Percentiles rank a stretch among this genome's conserved stretches.
Evolutionary conservation across 2,329 filamentous ascomycete species (phyloP).

Genomic region (Talaromyces sp.): DNA sequence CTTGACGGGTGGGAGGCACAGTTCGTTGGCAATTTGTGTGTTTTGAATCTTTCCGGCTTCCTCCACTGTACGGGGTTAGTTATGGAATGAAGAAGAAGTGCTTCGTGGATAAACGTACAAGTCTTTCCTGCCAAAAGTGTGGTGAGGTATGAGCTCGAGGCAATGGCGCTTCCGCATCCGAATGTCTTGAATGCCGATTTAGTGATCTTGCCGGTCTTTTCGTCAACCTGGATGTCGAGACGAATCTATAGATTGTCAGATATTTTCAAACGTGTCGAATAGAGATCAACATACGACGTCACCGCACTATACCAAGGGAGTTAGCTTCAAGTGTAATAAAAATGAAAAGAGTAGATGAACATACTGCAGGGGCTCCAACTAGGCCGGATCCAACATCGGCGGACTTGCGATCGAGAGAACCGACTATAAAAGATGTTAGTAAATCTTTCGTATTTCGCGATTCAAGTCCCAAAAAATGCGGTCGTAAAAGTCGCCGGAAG

Average conservation of each 20-base stretch:
- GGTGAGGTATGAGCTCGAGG: constrained; percentile 88
- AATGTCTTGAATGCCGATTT: constrained; percentile 99
- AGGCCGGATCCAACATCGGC: constrained; percentile 59
- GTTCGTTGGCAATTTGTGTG: constrained; percentile 95
- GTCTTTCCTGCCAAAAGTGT: constrained; percentile 51
- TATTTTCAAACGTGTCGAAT: background rate
- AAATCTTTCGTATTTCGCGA: background rate
- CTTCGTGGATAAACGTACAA: background rate
- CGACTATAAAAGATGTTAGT: background rate
- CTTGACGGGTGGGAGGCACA: constrained; percentile 84
- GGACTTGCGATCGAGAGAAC: constrained; percentile 8
- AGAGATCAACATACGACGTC: constrained; percentile 53
- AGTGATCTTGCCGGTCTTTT: constrained; percentile 77
- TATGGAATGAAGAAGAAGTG: background rate
- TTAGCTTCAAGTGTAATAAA: background rate
- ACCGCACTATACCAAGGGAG: constrained; percentile 50
- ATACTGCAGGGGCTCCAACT: constrained; percentile 71
- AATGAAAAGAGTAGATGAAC: background rate
- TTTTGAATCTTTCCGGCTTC: constrained; percentile 91
- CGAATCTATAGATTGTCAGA: constrained; percentile 55
- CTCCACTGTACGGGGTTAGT: constrained; percentile 53
- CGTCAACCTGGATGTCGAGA: constrained; percentile 87
- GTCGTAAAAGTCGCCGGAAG: background rate
- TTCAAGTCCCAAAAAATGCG: background rate
- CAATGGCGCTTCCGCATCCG: constrained; percentile 90